Conservation (phyloP, 345 rosid genomes). For the Brassica rapa region DNA sequence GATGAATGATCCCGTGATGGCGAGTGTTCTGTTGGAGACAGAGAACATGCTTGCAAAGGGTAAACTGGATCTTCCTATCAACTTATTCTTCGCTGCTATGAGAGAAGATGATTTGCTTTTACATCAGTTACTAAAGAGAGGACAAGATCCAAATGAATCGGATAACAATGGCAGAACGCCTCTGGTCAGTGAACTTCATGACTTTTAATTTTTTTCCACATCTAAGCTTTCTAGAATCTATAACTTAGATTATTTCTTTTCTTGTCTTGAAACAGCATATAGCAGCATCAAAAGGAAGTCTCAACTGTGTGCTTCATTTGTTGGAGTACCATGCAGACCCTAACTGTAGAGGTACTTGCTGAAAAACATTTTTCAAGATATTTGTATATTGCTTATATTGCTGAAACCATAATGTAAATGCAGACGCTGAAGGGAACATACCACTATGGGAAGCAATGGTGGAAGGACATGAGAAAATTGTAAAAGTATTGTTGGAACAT, state of each 20-base stretch:
- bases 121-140: conserved; percentile 71
- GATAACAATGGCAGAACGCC: conserved; percentile 78
- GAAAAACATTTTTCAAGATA: background rate
- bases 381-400: no score
- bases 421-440: conserved; percentile 70
- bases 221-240: background rate
- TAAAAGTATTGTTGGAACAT: conserved; percentile 49
- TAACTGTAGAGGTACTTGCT: conserved; percentile 61
- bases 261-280: conserved; percentile 59
- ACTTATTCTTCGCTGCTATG: conserved; percentile 68
- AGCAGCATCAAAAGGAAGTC: conserved; percentile 76
- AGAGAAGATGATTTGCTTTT: conserved; percentile 81
- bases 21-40: conserved; percentile 62
- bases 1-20: conserved; percentile 67
- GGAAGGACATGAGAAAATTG: conserved; percentile 57
- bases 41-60: conserved; percentile 82
- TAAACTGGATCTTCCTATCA: conserved; percentile 75
- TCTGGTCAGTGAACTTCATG: conserved; percentile 51
- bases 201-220: background rate
- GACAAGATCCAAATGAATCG: conserved; percentile 82
- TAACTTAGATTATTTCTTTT: background rate
- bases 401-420: conserved; percentile 8
- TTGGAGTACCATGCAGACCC: conserved; percentile 70
- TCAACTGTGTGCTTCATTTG: conserved; percentile 70
- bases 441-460: conserved; percentile 88